Conservation (phyloP, 179 eudicot genomes). For the Carnegiea gigantea region DNA sequence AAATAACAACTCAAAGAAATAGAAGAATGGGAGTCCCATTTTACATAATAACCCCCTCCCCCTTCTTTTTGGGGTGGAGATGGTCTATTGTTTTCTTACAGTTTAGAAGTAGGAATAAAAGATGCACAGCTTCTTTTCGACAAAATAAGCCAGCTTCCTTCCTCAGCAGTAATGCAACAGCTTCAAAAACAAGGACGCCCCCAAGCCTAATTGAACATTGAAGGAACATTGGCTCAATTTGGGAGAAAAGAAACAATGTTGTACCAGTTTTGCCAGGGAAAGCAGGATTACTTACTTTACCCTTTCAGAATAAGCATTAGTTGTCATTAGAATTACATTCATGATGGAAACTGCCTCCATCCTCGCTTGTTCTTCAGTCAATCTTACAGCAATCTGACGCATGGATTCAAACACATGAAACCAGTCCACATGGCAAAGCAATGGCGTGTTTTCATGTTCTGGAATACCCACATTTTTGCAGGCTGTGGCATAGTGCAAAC, state of each 20-base stretch:
- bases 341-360: slow-evolving; percentile 69
- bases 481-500: slow-evolving; percentile 25
- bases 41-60: background rate
- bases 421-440: slow-evolving; percentile 43
- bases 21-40: background rate
- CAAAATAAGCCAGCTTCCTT: slow-evolving; percentile 61
- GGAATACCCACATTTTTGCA: slow-evolving; percentile 20
- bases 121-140: slow-evolving; percentile 70
- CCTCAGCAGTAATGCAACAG: slow-evolving; percentile 53
- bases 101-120: slow-evolving; percentile 66
- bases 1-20: background rate
- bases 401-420: slow-evolving; percentile 52
- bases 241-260: slow-evolving; percentile 1
- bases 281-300: slow-evolving; percentile 50
- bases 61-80: background rate
- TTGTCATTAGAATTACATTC: slow-evolving; percentile 65
- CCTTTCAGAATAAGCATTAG: slow-evolving; percentile 64
- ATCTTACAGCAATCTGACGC: slow-evolving; percentile 42
- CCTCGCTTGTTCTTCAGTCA: slow-evolving; percentile 46
- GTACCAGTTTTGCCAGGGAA: background rate
- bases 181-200: slow-evolving; percentile 44
- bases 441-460: slow-evolving; percentile 27
- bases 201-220: slow-evolving; percentile 50
- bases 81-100: slow-evolving; percentile 44
- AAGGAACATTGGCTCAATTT: slow-evolving; percentile 22